A percentile compares a stretch with the other conserved stretches of the same genome.
These are phyloP conservation scores for Acacia crassicarpa DNA, from an alignment of 306 rosid genomes.

Conservation along the genomic window DNA sequence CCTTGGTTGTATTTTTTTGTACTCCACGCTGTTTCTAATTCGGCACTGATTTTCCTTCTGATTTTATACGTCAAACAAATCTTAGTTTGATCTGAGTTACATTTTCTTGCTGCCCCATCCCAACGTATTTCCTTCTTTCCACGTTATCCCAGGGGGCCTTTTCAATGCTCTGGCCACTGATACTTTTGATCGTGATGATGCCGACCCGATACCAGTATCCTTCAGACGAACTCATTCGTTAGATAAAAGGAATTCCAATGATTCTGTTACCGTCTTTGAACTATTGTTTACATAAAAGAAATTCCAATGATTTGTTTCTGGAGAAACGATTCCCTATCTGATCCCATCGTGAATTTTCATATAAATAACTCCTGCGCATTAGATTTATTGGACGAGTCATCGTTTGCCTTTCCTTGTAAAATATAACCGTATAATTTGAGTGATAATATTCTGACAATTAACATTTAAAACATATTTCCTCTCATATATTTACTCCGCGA, in stretches of 20 bases:
- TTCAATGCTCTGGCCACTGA: conserved; percentile 33
- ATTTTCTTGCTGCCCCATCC: not conserved
- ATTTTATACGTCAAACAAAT: not conserved
- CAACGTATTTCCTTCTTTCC: conserved; percentile 3
- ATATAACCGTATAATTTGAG: not conserved
- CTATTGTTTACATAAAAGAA: not conserved
- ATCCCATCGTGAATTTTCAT: not conserved
- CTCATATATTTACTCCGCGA: not conserved
- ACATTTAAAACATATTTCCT: not conserved
- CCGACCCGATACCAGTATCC: conserved; percentile 42
- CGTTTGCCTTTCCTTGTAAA: not conserved
- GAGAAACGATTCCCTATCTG: not conserved
- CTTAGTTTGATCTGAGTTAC: not conserved
- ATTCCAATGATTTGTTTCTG: not conserved
- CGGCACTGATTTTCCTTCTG: not conserved
- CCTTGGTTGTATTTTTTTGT: not conserved
- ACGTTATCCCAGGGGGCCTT: not conserved
- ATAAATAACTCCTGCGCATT: not conserved
- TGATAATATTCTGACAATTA: not conserved
- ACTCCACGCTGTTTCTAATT: not conserved
- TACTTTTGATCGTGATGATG: conserved; percentile 30
- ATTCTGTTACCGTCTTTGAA: conserved; percentile 19
- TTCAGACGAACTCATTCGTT: conserved; percentile 6
- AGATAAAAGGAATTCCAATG: conserved; percentile 9
- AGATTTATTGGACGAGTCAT: not conserved